phyloP scores from a whole-genome alignment of 257 asterid species.

The Vinca minor region DNA sequence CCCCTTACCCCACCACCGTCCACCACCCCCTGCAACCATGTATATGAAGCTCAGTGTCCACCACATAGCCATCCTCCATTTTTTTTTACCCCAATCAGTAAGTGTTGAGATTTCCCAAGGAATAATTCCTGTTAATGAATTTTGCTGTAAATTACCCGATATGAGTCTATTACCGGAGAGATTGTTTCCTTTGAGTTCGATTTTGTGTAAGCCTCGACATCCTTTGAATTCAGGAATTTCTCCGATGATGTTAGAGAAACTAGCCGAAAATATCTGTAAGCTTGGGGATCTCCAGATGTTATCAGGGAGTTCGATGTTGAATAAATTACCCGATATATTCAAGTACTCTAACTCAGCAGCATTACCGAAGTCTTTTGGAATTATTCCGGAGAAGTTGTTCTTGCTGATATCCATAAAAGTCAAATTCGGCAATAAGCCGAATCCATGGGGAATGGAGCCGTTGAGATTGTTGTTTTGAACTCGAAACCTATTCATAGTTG shows the following conservation, averaged over 20 bases:
- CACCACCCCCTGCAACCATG: no score
- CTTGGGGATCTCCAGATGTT: slow-evolving; percentile 64
- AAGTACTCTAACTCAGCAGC: slow-evolving; percentile 44
- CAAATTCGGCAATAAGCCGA: slow-evolving; percentile 57
- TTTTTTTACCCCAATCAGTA: no score
- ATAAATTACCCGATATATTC: slow-evolving; percentile 53
- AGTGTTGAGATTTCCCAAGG: slow-evolving; percentile 90
- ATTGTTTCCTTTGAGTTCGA: slow-evolving; percentile 65
- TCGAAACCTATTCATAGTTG: slow-evolving; percentile 47
- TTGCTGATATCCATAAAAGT: slow-evolving; percentile 62
- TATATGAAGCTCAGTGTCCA: no score
- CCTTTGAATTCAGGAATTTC: slow-evolving; percentile 68
- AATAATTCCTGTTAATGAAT: slow-evolving; percentile 66
- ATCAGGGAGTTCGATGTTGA: slow-evolving; percentile 47
- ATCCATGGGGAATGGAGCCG: slow-evolving; percentile 74
- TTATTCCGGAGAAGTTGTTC: slow-evolving; percentile 50
- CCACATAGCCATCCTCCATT: no score
- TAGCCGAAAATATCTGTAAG: slow-evolving; percentile 53
- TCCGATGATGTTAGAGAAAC: slow-evolving; percentile 38
- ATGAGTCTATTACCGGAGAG: slow-evolving; percentile 70
- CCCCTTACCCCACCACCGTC: no score
- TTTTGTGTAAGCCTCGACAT: slow-evolving; percentile 47
- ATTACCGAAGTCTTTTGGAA: slow-evolving; percentile 65
- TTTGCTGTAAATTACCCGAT: slow-evolving; percentile 37
- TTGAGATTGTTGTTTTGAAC: slow-evolving; percentile 64